Evolutionary conservation across 108 stramenopile species (phyloP), one percentile per base, ranked within the genome.

Genomic region (Chaetoceros muelleri): DNA sequence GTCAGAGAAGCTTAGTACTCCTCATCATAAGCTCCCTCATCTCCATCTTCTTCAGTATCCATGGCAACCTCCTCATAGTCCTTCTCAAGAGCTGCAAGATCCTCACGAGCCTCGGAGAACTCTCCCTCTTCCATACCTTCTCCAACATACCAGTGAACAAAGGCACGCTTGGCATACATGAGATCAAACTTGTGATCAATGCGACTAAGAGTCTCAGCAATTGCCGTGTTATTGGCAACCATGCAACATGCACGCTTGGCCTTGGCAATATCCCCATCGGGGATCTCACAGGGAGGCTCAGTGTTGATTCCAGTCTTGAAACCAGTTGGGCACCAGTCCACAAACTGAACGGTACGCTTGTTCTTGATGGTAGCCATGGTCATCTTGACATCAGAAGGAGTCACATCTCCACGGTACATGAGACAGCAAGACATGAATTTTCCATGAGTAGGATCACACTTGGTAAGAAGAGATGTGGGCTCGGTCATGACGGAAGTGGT

Each of bases 401-500:
- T 79, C 30, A 84, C 82, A 46, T 84, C 82, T 55, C 82, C 82
- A 26, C 82, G 71, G 78, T 76, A 84, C 80, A 84, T 81, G 63
- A 84, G 65, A 69, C 82, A 84, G 68, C 79, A 80, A 23, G 82
- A 79, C 82, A 83, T 83, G 82, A 79, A 83, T 73, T 81, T 83
- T 70, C 97, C 97, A 75, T 98, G 92, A 60, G 87, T 85, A 53
- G 95, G 95, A 62, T 96, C 92, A 55, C 95, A 96, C 85, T 94
- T 96, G 79, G 91, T 93, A 89, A 96, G 90, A 88, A 94, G 90
- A 73, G 75, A 78, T 34, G 77, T 66, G 21, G 92, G 95, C 78
- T 96, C 95, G 61, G n/a, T n/a, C n/a, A 96, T 94, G 44, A 94
- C 95, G 17, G 86, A 77, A 83, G 81, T 92, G 72, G 95, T 96